A percentile compares a stretch with the other conserved stretches of the same genome.
phyloP scores from a whole-genome alignment of 2,329 filamentous ascomycete genomes.

The Colletotrichum incanum region DNA sequence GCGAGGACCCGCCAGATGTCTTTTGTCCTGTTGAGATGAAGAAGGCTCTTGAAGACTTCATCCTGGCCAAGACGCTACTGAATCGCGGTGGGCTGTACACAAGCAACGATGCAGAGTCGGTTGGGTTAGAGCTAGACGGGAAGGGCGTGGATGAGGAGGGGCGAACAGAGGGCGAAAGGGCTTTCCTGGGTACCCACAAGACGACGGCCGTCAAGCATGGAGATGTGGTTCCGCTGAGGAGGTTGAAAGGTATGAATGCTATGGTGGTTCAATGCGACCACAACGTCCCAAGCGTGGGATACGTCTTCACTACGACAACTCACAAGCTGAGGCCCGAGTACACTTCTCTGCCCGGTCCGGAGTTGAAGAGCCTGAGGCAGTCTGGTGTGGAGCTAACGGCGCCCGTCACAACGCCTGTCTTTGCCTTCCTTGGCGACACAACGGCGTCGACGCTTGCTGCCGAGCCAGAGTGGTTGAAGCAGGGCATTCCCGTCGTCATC shows the following conservation, averaged over 20 bases:
- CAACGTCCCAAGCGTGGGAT: conserved; percentile 63
- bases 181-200: conserved; percentile 56
- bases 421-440: conserved; percentile 66
- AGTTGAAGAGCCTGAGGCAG: conserved; percentile 57
- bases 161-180: conserved; percentile 42
- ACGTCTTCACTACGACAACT: conserved; percentile 60
- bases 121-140: conserved; percentile 40
- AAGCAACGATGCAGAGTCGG: conserved; percentile 47
- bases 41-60: conserved; percentile 56
- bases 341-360: conserved; percentile 51
- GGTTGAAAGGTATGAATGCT: conserved; percentile 56
- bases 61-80: conserved; percentile 59
- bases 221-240: conserved; percentile 55
- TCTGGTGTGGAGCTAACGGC: conserved; percentile 58
- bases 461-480: conserved; percentile 57
- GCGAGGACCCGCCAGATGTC: conserved; percentile 62
- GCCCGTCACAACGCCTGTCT: conserved; percentile 56
- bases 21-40: conserved; percentile 61
- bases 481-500: conserved; percentile 61
- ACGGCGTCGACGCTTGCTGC: conserved; percentile 58
- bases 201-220: conserved; percentile 56
- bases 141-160: conserved; percentile 44
- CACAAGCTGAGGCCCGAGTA: conserved; percentile 58
- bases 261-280: conserved; percentile 63
- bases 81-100: conserved; percentile 57